Evolutionary conservation across 768 basidiomycete genomes (phyloP).

Genomic region (Tremella mesenterica): DNA sequence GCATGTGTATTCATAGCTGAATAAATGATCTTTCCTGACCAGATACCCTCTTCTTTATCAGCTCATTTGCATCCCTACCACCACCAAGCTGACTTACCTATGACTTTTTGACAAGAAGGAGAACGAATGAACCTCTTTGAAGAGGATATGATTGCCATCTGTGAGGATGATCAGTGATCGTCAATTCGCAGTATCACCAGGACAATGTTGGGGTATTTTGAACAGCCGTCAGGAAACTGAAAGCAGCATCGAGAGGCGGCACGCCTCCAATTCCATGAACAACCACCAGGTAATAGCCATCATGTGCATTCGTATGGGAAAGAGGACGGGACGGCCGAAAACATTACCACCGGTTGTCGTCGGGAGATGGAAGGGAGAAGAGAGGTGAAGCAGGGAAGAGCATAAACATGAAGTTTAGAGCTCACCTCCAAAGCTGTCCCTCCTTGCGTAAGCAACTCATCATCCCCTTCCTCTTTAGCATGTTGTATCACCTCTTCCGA

Average conservation of each 20-base stretch:
- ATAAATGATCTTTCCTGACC: conserved; percentile 72
- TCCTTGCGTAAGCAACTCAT: conserved; percentile 48
- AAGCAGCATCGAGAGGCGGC: too few relatives aligned
- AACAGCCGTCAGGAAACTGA: too few relatives aligned
- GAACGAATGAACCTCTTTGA: conserved; percentile 84
- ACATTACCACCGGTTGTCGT: too few relatives aligned
- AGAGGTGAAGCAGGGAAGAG: too few relatives aligned
- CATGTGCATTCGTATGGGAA: too few relatives aligned
- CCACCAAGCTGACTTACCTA: conserved; percentile 48
- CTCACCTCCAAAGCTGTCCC: conserved; percentile 76
- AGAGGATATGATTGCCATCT: conserved; percentile 68
- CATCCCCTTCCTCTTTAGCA: conserved; percentile 40
- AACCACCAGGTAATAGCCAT: too few relatives aligned
- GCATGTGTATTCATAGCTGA: conserved; percentile 60
- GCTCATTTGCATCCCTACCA: conserved; percentile 26
- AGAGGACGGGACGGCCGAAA: not conserved
- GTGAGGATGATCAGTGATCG: too few relatives aligned
- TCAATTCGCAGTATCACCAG: too few relatives aligned
- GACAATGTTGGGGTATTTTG: too few relatives aligned
- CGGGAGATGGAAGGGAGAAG: too few relatives aligned
- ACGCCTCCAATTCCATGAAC: too few relatives aligned
- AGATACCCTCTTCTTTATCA: conserved; percentile 36
- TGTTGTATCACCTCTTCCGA: conserved; percentile 33
- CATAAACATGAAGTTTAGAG: too few relatives aligned
- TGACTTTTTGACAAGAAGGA: conserved; percentile 80